Base-by-base conservation (phyloP, 805 yeast species). In the Lipomyces kockii region DNA sequence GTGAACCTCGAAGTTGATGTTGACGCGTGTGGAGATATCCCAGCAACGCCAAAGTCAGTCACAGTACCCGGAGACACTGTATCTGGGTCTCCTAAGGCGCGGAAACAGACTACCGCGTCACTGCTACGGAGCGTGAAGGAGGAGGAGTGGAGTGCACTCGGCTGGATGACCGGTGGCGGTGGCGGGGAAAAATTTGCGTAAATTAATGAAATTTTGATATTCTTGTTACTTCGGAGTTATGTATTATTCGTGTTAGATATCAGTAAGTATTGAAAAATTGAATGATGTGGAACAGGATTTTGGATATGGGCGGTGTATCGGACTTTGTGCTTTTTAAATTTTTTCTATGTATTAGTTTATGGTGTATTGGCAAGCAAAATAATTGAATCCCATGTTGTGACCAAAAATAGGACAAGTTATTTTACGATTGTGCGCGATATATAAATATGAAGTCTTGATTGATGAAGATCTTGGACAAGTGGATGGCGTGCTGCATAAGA, bases 1-100 rank as follows among this genome's bases (percentile, higher is more conserved):
- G 65, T 65, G 25, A 63, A 61, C 51, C 53, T 61, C 35, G 68
- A 65, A 34, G 55, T 53, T 29, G 66, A 37, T 57, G 60, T 6
- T 25, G 60, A 43, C 60, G 51, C 34, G 2, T 20, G 17, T 22
- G 59, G 29, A 9, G 46, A 29, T 56, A 27, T 29, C 22, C 58
- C 37, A 3, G 37, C 11, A 25, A 25, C n/a, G 55, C 55, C 32
- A 22, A 5, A 6, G 27, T 25, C 14, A 52, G 17, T 52, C 6
- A 17, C 32, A 7, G 3, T 22, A 14, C 55, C 27, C n/a, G 39
- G 11, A 14, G 34, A 32, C 20, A 34, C 49, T 22, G 49, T 34
- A 17, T 3, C 49, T 8, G 9, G 3, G 34, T 35, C 58, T 27
- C 37, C 58, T 5, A 27, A 32, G 27, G n/a, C 58, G n/a, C 58